Base-by-base conservation (phyloP, 2,329 filamentous ascomycete species). In the Calonectria leucothoes region DNA sequence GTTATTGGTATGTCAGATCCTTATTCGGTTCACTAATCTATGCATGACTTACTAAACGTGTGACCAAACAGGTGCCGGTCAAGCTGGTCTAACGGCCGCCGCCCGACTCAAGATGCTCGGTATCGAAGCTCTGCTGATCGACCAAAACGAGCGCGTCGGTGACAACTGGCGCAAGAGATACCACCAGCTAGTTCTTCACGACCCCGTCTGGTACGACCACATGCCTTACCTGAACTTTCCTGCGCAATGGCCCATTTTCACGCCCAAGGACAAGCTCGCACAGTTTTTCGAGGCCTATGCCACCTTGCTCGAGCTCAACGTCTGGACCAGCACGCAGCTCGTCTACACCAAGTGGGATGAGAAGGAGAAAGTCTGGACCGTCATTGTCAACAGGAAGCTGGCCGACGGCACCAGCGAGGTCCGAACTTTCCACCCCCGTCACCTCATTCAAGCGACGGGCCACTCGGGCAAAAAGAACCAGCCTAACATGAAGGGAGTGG, bases 251-350 rank as follows among this genome's bases (percentile, higher is more conserved):
- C 93, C 93, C 4, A 85, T 93, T 20, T 94, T 93, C 81, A 93
- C 92, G 0, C 92, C 92, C 6, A 94, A 94, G 79, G 92, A 94
- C 81, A 94, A 94, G 79, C 85, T 94, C 0, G 93, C 87, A 1
- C 91, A 93, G 52, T 94, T 91, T 83, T 91, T 94, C 73, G 92
- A 94, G 75, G 85, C 88, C 0, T 94, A 94, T 75, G 92, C 89
- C 0, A 88, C 85, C 6, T 82, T 91, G 0, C 85, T 94, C n/a
- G 93, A 94, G 77, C 87, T 94, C 49, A 93, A 94, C 74, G 88
- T 93, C 31, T 94, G 92, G 93, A 90, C 86, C 0, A 84, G 82
- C 14, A 91, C 91, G 0, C 87, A 84, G 1, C 76, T 94, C 0
- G 82, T 80, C 1, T 82, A 84, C 0, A 84, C 89, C 0, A 83